Conservation (phyloP, 257 asterid genomes). For the Avicennia marina region DNA sequence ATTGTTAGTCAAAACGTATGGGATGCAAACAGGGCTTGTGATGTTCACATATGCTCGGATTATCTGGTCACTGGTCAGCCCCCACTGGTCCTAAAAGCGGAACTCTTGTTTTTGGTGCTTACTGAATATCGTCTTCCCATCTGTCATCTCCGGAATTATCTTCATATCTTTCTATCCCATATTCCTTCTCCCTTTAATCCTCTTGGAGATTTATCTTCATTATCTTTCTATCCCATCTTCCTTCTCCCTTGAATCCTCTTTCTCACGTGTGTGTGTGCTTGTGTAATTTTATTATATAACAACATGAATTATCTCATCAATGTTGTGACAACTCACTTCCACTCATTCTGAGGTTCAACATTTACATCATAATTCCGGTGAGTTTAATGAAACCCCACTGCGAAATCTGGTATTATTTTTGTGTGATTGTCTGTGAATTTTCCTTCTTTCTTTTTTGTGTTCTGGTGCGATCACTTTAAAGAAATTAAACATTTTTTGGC, state of each 20-base stretch:
- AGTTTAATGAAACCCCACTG: conserved; percentile 17
- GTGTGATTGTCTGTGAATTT: too few species aligned
- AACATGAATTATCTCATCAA: not conserved
- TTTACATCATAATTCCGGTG: conserved; percentile 17
- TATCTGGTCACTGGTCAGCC: conserved; percentile 1
- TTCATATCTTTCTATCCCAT: conserved; percentile 14
- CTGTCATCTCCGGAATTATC: conserved; percentile 25
- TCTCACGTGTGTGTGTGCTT: too few species aligned
- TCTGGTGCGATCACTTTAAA: not conserved
- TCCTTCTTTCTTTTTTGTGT: not conserved
- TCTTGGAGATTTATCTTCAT: too few species aligned
- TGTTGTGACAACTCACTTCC: not conserved
- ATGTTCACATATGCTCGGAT: conserved; percentile 18
- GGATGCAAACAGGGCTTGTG: not conserved
- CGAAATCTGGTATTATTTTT: not conserved
- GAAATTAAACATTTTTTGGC: not conserved
- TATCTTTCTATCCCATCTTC: conserved; percentile 2
- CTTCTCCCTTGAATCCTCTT: not conserved
- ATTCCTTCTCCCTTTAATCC: too few species aligned
- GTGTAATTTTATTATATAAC: not conserved
- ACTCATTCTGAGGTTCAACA: not conserved
- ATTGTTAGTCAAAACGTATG: too few species aligned
- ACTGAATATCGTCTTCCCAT: conserved; percentile 45
- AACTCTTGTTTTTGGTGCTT: conserved; percentile 33
- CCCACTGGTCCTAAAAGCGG: conserved; percentile 35